Percentiles rank a stretch among this genome's conserved stretches.
Evolutionary conservation across 139 green algal species (phyloP).

Genomic region (Tetradesmus obliquus): DNA sequence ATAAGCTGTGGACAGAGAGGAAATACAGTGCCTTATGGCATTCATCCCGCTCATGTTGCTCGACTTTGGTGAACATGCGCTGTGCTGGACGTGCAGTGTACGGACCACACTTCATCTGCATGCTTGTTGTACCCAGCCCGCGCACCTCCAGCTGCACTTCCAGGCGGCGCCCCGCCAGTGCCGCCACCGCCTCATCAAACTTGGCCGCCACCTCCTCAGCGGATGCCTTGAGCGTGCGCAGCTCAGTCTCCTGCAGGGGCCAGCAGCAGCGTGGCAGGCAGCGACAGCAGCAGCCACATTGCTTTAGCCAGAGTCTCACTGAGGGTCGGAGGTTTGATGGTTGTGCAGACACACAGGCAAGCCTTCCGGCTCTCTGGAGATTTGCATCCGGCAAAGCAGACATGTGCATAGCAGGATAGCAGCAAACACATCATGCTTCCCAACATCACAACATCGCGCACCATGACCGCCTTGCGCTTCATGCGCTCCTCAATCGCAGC

Average conservation of each 20-base stretch:
- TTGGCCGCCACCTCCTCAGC: conserved; percentile 39
- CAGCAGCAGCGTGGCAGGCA: neutral
- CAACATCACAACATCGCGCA: neutral
- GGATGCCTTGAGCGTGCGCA: conserved; percentile 33
- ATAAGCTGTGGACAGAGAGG: no score
- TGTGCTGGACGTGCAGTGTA: no score
- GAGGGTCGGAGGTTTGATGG: no score
- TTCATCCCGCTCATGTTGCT: no score
- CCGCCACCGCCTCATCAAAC: conserved; percentile 40
- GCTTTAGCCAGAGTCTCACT: no score
- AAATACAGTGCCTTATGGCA: no score
- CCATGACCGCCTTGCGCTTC: conserved; percentile 46
- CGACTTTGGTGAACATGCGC: no score
- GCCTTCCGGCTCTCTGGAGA: no score
- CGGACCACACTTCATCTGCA: neutral
- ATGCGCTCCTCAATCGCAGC: conserved; percentile 47
- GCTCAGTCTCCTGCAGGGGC: conserved; percentile 38
- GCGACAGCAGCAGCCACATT: neutral
- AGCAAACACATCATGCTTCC: neutral
- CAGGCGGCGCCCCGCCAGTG: conserved; percentile 8
- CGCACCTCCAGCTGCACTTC: conserved; percentile 27
- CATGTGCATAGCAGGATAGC: no score
- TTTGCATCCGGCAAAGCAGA: no score
- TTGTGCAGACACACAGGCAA: no score
- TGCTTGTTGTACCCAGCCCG: neutral